Evolutionary conservation across 495 filamentous ascomycete genomes (phyloP).

Genomic region (Annulohypoxylon bovei): DNA sequence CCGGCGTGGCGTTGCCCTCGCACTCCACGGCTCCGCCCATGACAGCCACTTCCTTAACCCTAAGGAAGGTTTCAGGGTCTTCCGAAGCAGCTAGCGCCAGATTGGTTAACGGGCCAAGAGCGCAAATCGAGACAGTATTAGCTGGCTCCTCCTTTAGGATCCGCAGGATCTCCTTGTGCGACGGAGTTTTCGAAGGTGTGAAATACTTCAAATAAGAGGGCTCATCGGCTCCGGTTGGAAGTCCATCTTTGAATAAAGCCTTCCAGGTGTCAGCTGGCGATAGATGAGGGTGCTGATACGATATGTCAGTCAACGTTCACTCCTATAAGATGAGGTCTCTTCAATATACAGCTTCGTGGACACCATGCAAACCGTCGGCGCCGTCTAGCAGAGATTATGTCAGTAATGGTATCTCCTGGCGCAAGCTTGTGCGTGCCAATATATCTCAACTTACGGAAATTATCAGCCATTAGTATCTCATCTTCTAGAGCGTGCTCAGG

Average conservation of each 20-base stretch:
- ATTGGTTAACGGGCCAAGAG: slow-evolving; percentile 90
- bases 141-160: slow-evolving; percentile 79
- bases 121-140: slow-evolving; percentile 88
- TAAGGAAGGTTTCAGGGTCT: slow-evolving; percentile 86
- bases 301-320: slow-evolving; percentile 12
- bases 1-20: slow-evolving; percentile 82
- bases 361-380: slow-evolving; percentile 87
- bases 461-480: slow-evolving; percentile 83
- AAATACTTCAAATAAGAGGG: slow-evolving; percentile 66
- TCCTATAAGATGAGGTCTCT: neutral
- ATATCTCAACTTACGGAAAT: slow-evolving; percentile 75
- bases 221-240: slow-evolving; percentile 51
- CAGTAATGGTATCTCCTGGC: neutral
- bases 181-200: slow-evolving; percentile 72
- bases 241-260: slow-evolving; percentile 73
- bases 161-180: slow-evolving; percentile 86
- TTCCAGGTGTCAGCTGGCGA: slow-evolving; percentile 86
- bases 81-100: slow-evolving; percentile 85
- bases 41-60: slow-evolving; percentile 89
- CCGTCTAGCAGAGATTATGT: slow-evolving; percentile 69
- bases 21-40: slow-evolving; percentile 91
- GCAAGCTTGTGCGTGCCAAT: neutral
- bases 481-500: slow-evolving; percentile 86
- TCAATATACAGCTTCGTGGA: slow-evolving; percentile 76
- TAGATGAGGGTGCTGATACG: slow-evolving; percentile 83